A percentile compares a stretch with the other conserved stretches of the same genome.
These are phyloP conservation scores for Cryomyces minteri DNA, from an alignment of 495 filamentous ascomycete genomes.

Conservation along the genomic window DNA sequence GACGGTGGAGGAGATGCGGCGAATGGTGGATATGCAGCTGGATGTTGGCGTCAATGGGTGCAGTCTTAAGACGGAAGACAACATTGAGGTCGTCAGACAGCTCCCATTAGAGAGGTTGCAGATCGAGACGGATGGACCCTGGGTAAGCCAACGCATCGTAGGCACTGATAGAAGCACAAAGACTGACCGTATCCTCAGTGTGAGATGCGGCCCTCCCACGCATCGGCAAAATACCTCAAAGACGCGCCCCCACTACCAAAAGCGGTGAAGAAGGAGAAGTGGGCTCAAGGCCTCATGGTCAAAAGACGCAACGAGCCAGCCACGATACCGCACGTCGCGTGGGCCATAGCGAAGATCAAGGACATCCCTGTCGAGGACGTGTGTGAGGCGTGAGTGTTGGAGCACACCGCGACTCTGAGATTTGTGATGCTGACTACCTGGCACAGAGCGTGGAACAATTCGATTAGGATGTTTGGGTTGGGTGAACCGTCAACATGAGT, in stretches of 20 bases:
- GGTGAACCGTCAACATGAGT: constrained; percentile 20
- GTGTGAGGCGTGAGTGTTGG: constrained; percentile 48
- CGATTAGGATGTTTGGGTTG: constrained; percentile 59
- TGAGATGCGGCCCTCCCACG: constrained; percentile 46
- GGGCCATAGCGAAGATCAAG: constrained; percentile 71
- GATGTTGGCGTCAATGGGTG: constrained; percentile 84
- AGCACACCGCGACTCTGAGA: not conserved
- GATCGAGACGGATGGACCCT: constrained; percentile 89
- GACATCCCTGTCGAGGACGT: constrained; percentile 62
- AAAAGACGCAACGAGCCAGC: constrained; percentile 88
- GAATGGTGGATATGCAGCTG: constrained; percentile 54
- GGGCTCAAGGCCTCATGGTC: constrained; percentile 60
- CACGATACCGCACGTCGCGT: constrained; percentile 66
- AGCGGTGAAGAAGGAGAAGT: constrained; percentile 84
- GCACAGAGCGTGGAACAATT: constrained; percentile 59
- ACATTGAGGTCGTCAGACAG: constrained; percentile 59
- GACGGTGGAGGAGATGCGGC: constrained; percentile 60
- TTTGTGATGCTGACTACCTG: constrained; percentile 7
- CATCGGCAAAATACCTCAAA: constrained; percentile 37
- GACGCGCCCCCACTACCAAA: constrained; percentile 20
- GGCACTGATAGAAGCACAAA: constrained; percentile 6
- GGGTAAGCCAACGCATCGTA: constrained; percentile 25
- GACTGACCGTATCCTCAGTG: constrained; percentile 14
- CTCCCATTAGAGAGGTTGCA: constrained; percentile 59
- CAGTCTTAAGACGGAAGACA: constrained; percentile 81